These are phyloP conservation scores for Aspergillus fructus DNA, from an alignment of 2,329 filamentous ascomycete genomes.

Conservation along the genomic window DNA sequence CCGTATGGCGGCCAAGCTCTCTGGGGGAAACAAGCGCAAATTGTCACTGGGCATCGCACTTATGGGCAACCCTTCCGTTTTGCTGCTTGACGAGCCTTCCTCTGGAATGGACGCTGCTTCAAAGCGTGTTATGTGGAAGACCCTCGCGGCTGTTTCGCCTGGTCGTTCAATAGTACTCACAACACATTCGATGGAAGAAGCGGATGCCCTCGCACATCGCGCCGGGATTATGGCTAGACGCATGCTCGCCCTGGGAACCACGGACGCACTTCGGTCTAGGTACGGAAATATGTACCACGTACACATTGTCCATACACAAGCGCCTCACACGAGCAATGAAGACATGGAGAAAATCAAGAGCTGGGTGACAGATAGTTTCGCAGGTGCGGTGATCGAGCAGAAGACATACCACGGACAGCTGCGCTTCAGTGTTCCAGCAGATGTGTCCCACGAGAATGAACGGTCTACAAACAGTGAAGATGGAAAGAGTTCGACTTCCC, in stretches of 20 bases:
- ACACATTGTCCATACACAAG: slow-evolving; percentile 73
- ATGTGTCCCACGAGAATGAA: background rate
- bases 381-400: slow-evolving; percentile 66
- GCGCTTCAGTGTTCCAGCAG: slow-evolving; percentile 71
- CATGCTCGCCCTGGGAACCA: slow-evolving; percentile 82
- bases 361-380: slow-evolving; percentile 66
- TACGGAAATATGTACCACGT: slow-evolving; percentile 80
- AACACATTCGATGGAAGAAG: slow-evolving; percentile 94
- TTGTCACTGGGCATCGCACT: slow-evolving; percentile 83
- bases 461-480: background rate
- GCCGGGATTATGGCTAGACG: slow-evolving; percentile 82
- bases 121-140: slow-evolving; percentile 92
- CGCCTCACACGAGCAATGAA: slow-evolving; percentile 67
- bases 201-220: slow-evolving; percentile 78
- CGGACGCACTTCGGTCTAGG: slow-evolving; percentile 67
- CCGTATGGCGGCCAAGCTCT: slow-evolving; percentile 76
- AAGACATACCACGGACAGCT: slow-evolving; percentile 83
- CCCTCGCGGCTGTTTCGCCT: slow-evolving; percentile 68
- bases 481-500: background rate
- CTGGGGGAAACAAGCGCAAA: slow-evolving; percentile 93
- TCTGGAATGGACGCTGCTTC: slow-evolving; percentile 87
- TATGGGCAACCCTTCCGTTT: slow-evolving; percentile 85
- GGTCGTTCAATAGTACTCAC: slow-evolving; percentile 84
- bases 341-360: slow-evolving; percentile 66
- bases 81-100: slow-evolving; percentile 85